These are phyloP conservation scores for Ceratorhiza oryzae-sativae DNA, from an alignment of 1,284 basidiomycete species.

Conservation along the genomic window DNA sequence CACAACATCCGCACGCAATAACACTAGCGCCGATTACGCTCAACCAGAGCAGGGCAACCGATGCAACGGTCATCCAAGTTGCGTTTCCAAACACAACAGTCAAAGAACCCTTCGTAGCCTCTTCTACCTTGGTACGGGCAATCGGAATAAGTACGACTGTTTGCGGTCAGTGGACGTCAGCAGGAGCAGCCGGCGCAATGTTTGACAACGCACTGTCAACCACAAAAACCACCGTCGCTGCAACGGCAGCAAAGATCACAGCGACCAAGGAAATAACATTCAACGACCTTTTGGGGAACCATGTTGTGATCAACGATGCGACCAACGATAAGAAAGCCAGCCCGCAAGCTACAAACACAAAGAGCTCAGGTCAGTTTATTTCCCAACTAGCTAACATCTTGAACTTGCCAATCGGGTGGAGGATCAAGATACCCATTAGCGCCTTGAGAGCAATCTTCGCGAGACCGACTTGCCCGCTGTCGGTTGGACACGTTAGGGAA, in stretches of 20 bases:
- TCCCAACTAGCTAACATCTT: background rate
- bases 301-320: conserved; percentile 29
- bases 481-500: background rate
- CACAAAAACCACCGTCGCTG: conserved; percentile 63
- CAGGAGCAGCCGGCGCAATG: background rate
- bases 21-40: conserved; percentile 66
- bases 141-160: conserved; percentile 62
- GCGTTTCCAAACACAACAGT: conserved; percentile 66
- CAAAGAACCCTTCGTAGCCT: conserved; percentile 56
- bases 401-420: conserved; percentile 59
- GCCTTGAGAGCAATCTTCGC: conserved; percentile 55
- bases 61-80: conserved; percentile 71
- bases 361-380: background rate
- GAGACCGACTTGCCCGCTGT: conserved; percentile 56
- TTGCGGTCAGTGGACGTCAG: background rate
- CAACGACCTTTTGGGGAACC: conserved; percentile 60
- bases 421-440: conserved; percentile 40
- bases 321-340: conserved; percentile 61
- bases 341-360: conserved; percentile 53
- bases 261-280: conserved; percentile 62
- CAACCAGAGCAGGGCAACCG: conserved; percentile 63
- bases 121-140: conserved; percentile 56
- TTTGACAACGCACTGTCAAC: conserved; percentile 54
- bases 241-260: conserved; percentile 63
- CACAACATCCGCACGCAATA: conserved; percentile 71